Evolutionary conservation across 495 filamentous ascomycete species (phyloP), one percentile per base, ranked within the genome.

Genomic region (Aspergillus cristatus): DNA sequence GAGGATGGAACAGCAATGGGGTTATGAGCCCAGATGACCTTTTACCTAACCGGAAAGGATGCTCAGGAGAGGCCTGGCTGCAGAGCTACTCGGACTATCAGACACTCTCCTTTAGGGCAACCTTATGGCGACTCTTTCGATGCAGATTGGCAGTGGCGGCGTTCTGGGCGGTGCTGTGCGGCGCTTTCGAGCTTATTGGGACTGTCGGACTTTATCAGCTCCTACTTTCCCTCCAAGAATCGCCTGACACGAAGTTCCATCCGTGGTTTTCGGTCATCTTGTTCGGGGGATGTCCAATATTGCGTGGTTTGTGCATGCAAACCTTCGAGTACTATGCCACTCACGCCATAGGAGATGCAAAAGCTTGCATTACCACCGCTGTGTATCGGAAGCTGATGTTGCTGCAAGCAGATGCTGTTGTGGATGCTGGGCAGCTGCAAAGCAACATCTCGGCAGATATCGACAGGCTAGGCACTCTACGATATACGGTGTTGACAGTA

Each of bases 371-470:
- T 6, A 25, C 18, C 6, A 14, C 34, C 22, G 34, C 34, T 7
- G 18, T 36, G 13, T 36, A 24, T 13, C 14, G 14, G 18, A 36
- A 36, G 22, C n/a, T 36, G 7, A 22, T 36, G 7, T 3, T 6
- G 7, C 13, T 26, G 14, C 14, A 24, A 14, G 34, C 2, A 7
- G 22, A 26, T 13, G 13, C 18, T 3, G n/a, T 4, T 14, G 18
- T 36, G 17, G 34, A 36, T 36, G 17, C 12, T 18, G 34, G 34
- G 4, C 17, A 36, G 18, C 6, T 25, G 7, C 34, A 36, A 14
- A 36, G 13, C 34, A 20, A 36, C 22, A 36, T 36, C 18, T 36
- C 34, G 7, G 34, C 34, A 22, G 34, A 36, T 18, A 26, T 36
- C 18, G 34, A 36, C 22, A 36, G 34, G 18, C 22, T 36, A 14